phyloP scores from a whole-genome alignment of 2,329 filamentous ascomycete species.

The Trichoderma arundinaceum region DNA sequence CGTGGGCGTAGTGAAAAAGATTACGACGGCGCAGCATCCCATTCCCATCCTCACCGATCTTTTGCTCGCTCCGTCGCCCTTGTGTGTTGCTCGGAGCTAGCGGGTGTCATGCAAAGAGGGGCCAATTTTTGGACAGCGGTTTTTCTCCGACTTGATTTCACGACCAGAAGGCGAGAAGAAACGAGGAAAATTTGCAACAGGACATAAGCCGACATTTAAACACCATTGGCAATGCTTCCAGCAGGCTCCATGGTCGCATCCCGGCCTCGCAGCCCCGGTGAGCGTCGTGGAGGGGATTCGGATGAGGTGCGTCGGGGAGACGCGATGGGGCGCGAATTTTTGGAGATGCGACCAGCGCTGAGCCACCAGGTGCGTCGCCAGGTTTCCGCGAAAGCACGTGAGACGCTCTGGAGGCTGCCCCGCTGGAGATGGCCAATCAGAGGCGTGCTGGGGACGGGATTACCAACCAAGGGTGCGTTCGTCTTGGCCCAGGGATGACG shows the following conservation, averaged over 20 bases:
- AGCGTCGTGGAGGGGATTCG: slow-evolving; percentile 46
- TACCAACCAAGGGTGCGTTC: slow-evolving; percentile 6
- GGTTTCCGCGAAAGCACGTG: slow-evolving; percentile 54
- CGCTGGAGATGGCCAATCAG: slow-evolving; percentile 1
- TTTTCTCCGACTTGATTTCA: slow-evolving; percentile 30
- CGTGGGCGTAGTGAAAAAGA: slow-evolving; percentile 22
- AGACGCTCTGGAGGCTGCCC: slow-evolving; percentile 33
- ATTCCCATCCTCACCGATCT: slow-evolving; percentile 29
- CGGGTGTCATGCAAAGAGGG: slow-evolving; percentile 36
- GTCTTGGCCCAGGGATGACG: slow-evolving; percentile 19
- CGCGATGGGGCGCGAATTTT: slow-evolving; percentile 52
- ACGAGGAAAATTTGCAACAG: slow-evolving; percentile 36
- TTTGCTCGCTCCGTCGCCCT: slow-evolving; percentile 1
- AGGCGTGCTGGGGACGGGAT: neutral
- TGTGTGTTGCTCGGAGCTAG: slow-evolving; percentile 31
- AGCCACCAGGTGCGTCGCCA: slow-evolving; percentile 45
- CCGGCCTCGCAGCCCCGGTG: slow-evolving; percentile 28
- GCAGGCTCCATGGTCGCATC: slow-evolving; percentile 40
- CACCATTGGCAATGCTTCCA: slow-evolving; percentile 31
- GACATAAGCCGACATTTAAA: neutral
- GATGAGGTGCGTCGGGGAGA: slow-evolving; percentile 49
- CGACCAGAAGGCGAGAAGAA: slow-evolving; percentile 34
- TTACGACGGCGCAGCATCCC: neutral
- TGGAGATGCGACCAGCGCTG: slow-evolving; percentile 41
- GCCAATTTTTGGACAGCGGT: slow-evolving; percentile 18